phyloP scores from a whole-genome alignment of 306 rosid species.

The Canavalia gladiata region DNA sequence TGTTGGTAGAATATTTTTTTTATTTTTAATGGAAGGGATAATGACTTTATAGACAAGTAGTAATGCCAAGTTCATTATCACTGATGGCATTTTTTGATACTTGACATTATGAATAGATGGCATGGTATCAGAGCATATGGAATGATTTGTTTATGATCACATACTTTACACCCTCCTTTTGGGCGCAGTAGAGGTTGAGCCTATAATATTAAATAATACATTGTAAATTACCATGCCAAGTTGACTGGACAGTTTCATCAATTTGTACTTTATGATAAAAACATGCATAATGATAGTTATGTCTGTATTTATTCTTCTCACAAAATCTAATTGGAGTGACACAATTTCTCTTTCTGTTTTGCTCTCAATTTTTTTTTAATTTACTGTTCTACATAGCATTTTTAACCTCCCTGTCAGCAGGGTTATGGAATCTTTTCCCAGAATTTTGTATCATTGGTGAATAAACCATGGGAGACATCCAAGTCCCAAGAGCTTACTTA shows the following conservation, averaged over 20 bases:
- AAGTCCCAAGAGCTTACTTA: background rate
- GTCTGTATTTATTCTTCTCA: constrained; percentile 1
- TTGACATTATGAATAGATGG: constrained; percentile 11
- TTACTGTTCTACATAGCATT: constrained; percentile 27
- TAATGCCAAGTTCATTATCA: constrained; percentile 31
- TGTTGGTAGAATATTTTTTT: background rate
- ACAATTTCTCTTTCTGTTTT: background rate
- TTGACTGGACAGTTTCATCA: constrained; percentile 5
- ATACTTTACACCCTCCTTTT: background rate
- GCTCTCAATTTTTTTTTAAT: background rate
- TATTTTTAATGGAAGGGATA: constrained; percentile 13
- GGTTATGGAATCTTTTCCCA: background rate
- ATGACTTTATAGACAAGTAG: constrained; percentile 21
- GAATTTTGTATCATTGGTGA: background rate
- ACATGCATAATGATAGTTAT: background rate
- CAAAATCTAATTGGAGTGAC: constrained; percentile 11
- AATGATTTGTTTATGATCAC: constrained; percentile 30
- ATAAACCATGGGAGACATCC: background rate
- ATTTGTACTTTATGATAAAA: constrained; percentile 7
- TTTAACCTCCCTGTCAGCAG: constrained; percentile 10
- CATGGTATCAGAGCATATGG: constrained; percentile 10
- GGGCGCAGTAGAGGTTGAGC: background rate
- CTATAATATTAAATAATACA: background rate
- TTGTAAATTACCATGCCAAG: constrained; percentile 26
- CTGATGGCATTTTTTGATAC: constrained; percentile 2